Conservation (phyloP, 371 early-diverging fungal genomes). For the Mucor velutinosus region DNA sequence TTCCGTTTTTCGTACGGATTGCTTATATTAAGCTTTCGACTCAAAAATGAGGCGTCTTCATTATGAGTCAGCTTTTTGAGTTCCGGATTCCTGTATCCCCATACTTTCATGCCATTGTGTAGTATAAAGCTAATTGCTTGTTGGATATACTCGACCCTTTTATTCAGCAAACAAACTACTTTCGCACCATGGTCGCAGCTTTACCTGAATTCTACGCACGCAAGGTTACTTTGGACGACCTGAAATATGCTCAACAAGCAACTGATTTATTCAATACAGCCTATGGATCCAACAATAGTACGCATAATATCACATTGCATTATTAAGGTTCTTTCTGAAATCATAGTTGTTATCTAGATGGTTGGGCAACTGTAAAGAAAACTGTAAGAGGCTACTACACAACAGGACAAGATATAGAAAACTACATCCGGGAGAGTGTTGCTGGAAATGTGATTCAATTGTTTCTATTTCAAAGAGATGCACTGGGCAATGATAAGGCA, state of each 20-base stretch:
- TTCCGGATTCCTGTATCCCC: background rate
- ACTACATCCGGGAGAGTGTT: constrained; percentile 1
- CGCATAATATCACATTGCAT: background rate
- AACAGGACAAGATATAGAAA: constrained; percentile 2
- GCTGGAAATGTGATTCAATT: background rate
- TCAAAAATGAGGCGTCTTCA: background rate
- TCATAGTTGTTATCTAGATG: background rate
- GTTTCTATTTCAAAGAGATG: background rate
- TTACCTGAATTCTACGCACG: background rate
- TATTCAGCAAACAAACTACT: background rate
- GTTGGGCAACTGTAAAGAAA: background rate
- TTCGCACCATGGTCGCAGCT: background rate
- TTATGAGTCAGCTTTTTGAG: background rate
- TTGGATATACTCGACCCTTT: background rate
- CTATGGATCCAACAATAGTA: background rate
- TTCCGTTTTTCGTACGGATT: background rate
- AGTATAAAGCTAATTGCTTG: background rate
- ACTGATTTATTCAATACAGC: background rate
- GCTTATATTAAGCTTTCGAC: constrained; percentile 7
- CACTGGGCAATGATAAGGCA: constrained; percentile 6
- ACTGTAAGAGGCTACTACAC: background rate
- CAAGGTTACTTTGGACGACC: background rate
- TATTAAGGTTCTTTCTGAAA: background rate
- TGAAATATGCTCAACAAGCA: background rate
- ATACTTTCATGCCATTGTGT: background rate